These are phyloP conservation scores for Pistacia atlantica DNA, from an alignment of 345 rosid genomes.

Conservation along the genomic window DNA sequence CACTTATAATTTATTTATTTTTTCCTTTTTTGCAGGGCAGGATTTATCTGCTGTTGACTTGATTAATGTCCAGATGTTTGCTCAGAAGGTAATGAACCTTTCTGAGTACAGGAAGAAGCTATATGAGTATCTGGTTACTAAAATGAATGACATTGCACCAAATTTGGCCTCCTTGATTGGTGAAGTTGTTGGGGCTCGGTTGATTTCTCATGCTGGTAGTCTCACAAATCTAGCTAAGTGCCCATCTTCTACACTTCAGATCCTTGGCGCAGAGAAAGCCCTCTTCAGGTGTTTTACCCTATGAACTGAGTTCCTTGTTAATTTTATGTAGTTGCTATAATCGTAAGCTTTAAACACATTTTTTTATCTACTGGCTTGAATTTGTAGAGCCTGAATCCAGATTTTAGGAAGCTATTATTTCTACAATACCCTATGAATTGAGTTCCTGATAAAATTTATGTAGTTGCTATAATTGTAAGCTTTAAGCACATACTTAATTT, in stretches of 20 bases:
- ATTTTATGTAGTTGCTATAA: neutral
- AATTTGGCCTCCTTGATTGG: constrained; percentile 92
- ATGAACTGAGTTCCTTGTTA: neutral
- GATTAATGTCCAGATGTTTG: constrained; percentile 79
- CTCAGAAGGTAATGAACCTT: constrained; percentile 83
- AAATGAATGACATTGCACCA: constrained; percentile 96
- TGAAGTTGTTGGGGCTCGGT: constrained; percentile 88
- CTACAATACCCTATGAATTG: neutral
- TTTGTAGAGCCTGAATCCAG: neutral
- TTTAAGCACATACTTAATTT: neutral
- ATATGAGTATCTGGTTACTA: constrained; percentile 77
- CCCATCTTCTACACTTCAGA: constrained; percentile 98
- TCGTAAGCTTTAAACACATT: neutral
- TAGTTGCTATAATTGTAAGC: neutral
- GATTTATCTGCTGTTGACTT: constrained; percentile 84
- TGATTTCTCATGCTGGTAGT: constrained; percentile 99
- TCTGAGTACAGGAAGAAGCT: constrained; percentile 88
- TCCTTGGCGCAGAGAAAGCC: constrained; percentile 96
- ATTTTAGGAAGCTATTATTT: neutral
- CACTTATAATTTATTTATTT: constrained; percentile 12
- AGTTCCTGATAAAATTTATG: neutral
- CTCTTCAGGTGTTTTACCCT: constrained; percentile 71
- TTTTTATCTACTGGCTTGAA: neutral
- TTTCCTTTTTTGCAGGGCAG: constrained; percentile 57
- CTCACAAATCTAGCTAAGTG: constrained; percentile 95